phyloP scores from a whole-genome alignment of 2,329 filamentous ascomycete genomes.

The Fusarium armeniacum region DNA sequence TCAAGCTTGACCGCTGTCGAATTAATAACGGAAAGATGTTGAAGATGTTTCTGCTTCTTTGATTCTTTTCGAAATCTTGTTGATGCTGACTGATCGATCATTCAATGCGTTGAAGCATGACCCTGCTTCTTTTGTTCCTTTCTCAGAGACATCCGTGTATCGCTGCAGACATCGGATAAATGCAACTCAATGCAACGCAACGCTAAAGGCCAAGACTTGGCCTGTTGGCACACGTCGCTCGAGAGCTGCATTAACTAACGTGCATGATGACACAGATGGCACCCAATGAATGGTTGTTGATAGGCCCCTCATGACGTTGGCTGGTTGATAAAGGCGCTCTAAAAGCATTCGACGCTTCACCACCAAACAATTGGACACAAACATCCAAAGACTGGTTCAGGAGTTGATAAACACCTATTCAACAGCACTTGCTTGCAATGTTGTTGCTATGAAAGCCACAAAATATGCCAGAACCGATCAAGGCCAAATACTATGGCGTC shows the following conservation, averaged over 20 bases:
- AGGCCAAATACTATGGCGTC: neutral
- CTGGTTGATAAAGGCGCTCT: conserved; percentile 10
- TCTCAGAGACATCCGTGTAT: neutral
- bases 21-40: neutral
- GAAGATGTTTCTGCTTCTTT: conserved; percentile 2
- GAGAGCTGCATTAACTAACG: conserved; percentile 19
- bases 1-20: conserved; percentile 23
- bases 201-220: conserved; percentile 18
- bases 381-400: conserved; percentile 7
- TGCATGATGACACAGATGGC: conserved; percentile 22
- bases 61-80: neutral
- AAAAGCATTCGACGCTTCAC: conserved; percentile 7
- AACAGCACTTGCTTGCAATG: conserved; percentile 19
- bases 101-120: neutral
- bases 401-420: neutral
- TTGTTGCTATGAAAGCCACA: conserved; percentile 21
- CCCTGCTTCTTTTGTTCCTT: neutral
- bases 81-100: neutral
- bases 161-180: conserved; percentile 27
- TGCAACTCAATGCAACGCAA: conserved; percentile 21
- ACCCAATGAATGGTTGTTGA: conserved; percentile 20
- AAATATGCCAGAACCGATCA: neutral
- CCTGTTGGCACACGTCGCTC: conserved; percentile 21
- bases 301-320: conserved; percentile 28
- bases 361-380: conserved; percentile 17